These are phyloP conservation scores for Pleurotus cornucopiae DNA, from an alignment of 768 basidiomycete species.

Conservation along the genomic window DNA sequence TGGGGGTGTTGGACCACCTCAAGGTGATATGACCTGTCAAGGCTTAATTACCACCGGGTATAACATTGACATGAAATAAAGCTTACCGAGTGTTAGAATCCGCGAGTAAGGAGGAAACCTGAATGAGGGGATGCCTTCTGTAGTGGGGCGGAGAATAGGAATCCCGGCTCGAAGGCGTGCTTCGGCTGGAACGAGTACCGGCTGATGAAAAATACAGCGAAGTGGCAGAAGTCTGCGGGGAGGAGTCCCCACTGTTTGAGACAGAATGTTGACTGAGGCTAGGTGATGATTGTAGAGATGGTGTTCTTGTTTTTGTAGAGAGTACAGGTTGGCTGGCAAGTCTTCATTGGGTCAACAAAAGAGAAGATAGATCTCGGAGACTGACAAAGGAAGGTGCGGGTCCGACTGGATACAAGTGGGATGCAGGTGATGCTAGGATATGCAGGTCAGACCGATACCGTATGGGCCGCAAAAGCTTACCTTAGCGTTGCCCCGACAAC, in stretches of 20 bases:
- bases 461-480: not conserved
- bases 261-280: constrained; percentile 20
- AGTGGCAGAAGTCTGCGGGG: constrained; percentile 40
- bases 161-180: constrained; percentile 38
- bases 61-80: constrained; percentile 11
- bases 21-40: constrained; percentile 64
- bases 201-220: constrained; percentile 34
- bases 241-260: constrained; percentile 43
- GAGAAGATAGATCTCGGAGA: constrained; percentile 2
- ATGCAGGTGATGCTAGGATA: not conserved
- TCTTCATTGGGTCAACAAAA: not conserved
- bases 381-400: constrained; percentile 1
- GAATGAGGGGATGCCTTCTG: constrained; percentile 47
- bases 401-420: not conserved
- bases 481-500: constrained; percentile 3
- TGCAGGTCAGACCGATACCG: not conserved
- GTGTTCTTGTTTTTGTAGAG: constrained; percentile 1
- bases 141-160: constrained; percentile 30
- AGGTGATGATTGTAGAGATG: constrained; percentile 11
- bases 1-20: constrained; percentile 84
- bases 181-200: constrained; percentile 34
- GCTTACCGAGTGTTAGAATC: constrained; percentile 51
- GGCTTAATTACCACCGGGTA: not conserved
- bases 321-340: not conserved
- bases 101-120: constrained; percentile 54